Base-by-base conservation (phyloP, 495 filamentous ascomycete species). In the Tuber brumale region DNA sequence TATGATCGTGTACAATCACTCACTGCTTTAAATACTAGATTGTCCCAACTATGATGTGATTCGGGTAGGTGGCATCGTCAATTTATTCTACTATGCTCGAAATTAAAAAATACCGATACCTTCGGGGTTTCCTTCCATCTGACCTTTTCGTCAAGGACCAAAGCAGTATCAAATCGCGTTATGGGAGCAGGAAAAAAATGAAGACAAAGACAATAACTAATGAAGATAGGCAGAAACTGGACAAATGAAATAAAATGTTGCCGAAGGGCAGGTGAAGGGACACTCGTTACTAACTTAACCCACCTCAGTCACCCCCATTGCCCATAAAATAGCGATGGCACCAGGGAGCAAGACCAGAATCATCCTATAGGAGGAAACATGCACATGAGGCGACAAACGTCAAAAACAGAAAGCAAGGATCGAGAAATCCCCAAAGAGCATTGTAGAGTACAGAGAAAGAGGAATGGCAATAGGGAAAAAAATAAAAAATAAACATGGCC, bases 391-490 rank as follows among this genome's bases (percentile, higher is more conserved):
- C 18, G 57, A 35, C 27, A 66, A 35, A 66, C 35, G 27, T 35
- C 57, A 66, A 19, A 57, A 66, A 66, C 14, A 35, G 27, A 18
- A 35, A 66, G 57, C 14, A 35, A 35, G 57, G 35, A 18, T 1
- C 27, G 57, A 79, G 74, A 81, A 78, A 82, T 78, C 80, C 77
- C 74, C 77, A 80, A 45, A 76, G 75, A 76, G 76, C 66, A 70
- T 79, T 76, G 73, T 80, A 80, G 70, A 80, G 77, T 80, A 80
- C 78, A 80, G 21, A 66, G 81, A 80, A 76, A 81, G 74, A 78
- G 72, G 39, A 71, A 70, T 66, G 46, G 39, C 4, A 75, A 51
- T 70, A 70, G 46, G 75, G 69, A 73, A n/a, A n/a, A n/a, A n/a
- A n/a, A n/a, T n/a, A 44, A 77, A 27, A 72, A 79, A 76, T 80